phyloP scores from a whole-genome alignment of 768 basidiomycete species.

The Tricholoma hemisulphureum region DNA sequence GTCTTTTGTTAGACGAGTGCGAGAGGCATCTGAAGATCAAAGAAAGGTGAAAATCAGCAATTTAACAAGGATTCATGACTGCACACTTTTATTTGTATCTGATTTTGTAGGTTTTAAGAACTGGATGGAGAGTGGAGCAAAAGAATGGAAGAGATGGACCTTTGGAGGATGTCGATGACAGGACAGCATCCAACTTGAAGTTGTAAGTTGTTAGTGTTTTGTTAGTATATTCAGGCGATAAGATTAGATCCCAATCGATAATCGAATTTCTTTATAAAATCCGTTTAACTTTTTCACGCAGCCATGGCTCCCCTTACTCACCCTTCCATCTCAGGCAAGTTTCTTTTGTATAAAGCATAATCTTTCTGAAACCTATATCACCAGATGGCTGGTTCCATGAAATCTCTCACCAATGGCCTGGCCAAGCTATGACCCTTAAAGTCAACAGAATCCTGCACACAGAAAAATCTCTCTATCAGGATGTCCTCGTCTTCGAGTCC shows the following conservation, averaged over 20 bases:
- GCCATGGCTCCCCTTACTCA: constrained; percentile 57
- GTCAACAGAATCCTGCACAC: constrained; percentile 94
- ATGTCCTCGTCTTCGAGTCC: constrained; percentile 95
- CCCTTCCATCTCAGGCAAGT: constrained; percentile 51
- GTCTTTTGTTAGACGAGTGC: constrained; percentile 14
- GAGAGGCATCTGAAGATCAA: constrained; percentile 12
- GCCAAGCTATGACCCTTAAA: constrained; percentile 95
- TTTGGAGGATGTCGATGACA: not conserved
- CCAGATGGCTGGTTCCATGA: constrained; percentile 95
- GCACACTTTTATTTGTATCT: not conserved
- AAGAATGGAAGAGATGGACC: not conserved
- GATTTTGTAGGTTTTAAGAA: not conserved
- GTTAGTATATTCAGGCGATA: too few species aligned
- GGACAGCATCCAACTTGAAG: not conserved
- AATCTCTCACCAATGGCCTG: constrained; percentile 94
- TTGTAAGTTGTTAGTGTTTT: too few species aligned
- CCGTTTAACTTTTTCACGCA: too few species aligned
- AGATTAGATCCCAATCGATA: constrained; percentile 4
- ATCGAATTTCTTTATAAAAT: constrained; percentile 10
- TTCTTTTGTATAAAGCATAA: not conserved
- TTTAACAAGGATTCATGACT: not conserved
- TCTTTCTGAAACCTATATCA: not conserved
- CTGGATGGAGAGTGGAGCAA: not conserved
- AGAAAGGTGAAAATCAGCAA: not conserved
- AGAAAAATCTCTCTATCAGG: constrained; percentile 92